Percentiles rank a stretch among this genome's conserved stretches.
Conservation (phyloP, 345 rosid species). For the Anastatica hierochuntica region DNA sequence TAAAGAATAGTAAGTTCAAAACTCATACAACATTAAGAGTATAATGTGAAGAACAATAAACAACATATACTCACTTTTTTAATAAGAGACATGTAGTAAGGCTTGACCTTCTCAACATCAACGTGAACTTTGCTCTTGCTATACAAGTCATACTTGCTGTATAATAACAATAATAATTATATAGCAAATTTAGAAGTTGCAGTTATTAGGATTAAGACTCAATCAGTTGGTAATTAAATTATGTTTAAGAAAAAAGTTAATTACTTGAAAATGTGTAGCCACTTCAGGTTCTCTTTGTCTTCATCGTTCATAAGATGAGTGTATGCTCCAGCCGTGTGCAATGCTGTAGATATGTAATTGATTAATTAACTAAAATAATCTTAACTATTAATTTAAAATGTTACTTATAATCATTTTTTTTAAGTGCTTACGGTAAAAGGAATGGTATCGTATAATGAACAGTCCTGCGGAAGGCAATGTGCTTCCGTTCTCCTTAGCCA, state of each 20-base stretch:
- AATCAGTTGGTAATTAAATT: neutral
- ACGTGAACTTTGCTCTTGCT: slow-evolving; percentile 55
- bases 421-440: slow-evolving; percentile 41
- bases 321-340: slow-evolving; percentile 45
- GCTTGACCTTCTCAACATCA: slow-evolving; percentile 51
- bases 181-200: neutral
- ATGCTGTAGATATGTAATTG: slow-evolving; percentile 29
- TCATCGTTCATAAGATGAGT: slow-evolving; percentile 43
- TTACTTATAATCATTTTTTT: neutral
- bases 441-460: slow-evolving; percentile 54
- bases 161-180: neutral
- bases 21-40: no score
- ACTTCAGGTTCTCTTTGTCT: slow-evolving; percentile 41
- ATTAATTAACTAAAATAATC: neutral
- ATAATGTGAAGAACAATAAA: neutral
- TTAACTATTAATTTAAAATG: neutral
- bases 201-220: neutral
- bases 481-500: slow-evolving; percentile 46
- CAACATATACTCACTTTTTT: slow-evolving; percentile 29
- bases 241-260: neutral
- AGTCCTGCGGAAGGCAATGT: slow-evolving; percentile 46
- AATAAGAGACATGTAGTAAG: slow-evolving; percentile 53
- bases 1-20: neutral
- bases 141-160: slow-evolving; percentile 60
- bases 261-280: slow-evolving; percentile 63